These are phyloP conservation scores for Tolypocladium ovalisporum DNA, from an alignment of 2,329 filamentous ascomycete genomes.

Conservation along the genomic window DNA sequence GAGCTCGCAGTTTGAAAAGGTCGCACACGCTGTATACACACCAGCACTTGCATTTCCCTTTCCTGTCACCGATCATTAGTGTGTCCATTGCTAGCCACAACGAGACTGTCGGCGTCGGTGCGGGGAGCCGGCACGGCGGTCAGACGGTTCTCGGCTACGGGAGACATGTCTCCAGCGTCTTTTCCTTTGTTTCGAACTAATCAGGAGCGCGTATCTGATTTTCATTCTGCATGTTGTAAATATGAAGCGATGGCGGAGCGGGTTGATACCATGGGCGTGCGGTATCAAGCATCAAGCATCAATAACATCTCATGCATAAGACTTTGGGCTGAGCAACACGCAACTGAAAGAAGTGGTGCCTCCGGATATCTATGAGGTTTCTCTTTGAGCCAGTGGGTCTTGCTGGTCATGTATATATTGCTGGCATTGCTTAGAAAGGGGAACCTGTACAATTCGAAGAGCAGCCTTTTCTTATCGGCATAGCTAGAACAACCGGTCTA, in stretches of 20 bases:
- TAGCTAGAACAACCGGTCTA: not conserved
- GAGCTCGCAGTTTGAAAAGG: not conserved
- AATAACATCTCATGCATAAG: not conserved
- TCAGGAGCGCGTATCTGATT: not conserved
- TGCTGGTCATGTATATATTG: not conserved
- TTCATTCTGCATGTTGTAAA: not conserved
- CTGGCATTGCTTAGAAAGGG: not conserved
- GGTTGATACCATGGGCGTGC: not conserved
- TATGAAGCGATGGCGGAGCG: not conserved
- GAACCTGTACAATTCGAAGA: not conserved
- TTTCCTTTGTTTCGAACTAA: not conserved
- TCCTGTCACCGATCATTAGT: not conserved
- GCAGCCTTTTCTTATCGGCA: not conserved
- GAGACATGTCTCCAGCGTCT: not conserved
- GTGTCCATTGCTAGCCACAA: not conserved
- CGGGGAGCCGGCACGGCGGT: not conserved
- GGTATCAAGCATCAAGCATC: not conserved
- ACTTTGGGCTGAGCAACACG: not conserved
- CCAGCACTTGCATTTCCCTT: not conserved
- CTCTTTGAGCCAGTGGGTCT: not conserved
- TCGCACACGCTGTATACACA: not conserved
- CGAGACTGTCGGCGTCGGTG: not conserved
- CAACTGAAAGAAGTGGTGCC: not conserved
- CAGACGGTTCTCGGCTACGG: not conserved
- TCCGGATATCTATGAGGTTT: not conserved